These are phyloP conservation scores for Nissolia schottii DNA, from an alignment of 306 rosid genomes.

Conservation along the genomic window DNA sequence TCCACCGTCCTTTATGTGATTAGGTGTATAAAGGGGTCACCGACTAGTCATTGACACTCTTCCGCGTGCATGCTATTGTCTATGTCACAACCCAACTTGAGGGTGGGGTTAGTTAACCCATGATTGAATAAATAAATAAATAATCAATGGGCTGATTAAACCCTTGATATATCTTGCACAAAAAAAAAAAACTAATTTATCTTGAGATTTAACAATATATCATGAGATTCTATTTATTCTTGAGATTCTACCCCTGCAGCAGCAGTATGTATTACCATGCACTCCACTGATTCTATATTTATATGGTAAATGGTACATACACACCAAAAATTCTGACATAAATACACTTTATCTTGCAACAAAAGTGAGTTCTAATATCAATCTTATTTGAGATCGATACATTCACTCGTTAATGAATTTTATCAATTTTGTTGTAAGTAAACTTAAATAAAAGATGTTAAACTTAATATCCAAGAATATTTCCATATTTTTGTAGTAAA, in stretches of 20 bases:
- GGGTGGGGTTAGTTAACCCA: slow-evolving; percentile 27
- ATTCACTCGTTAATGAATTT: no score
- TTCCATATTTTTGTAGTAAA: not conserved
- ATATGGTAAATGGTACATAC: no score
- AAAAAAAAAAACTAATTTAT: no score
- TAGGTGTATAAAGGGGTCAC: slow-evolving; percentile 36
- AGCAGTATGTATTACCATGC: not conserved
- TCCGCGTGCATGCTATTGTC: slow-evolving; percentile 35
- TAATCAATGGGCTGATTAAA: not conserved
- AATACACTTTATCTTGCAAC: no score
- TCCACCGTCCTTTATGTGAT: slow-evolving; percentile 24
- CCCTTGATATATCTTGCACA: no score
- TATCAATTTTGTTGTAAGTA: no score
- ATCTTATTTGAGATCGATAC: no score
- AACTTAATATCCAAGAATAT: no score
- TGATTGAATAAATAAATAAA: not conserved
- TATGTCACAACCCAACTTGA: slow-evolving; percentile 25
- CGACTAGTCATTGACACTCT: slow-evolving; percentile 31
- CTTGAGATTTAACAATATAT: slow-evolving; percentile 7
- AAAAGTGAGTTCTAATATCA: no score
- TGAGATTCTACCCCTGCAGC: not conserved
- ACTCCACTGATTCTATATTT: no score
- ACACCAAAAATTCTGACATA: no score
- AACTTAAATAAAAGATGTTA: no score
- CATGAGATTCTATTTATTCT: not conserved